A percentile compares a stretch with the other conserved stretches of the same genome.
phyloP scores from a whole-genome alignment of 805 yeast species.

The Saccharomycopsis sp. region DNA sequence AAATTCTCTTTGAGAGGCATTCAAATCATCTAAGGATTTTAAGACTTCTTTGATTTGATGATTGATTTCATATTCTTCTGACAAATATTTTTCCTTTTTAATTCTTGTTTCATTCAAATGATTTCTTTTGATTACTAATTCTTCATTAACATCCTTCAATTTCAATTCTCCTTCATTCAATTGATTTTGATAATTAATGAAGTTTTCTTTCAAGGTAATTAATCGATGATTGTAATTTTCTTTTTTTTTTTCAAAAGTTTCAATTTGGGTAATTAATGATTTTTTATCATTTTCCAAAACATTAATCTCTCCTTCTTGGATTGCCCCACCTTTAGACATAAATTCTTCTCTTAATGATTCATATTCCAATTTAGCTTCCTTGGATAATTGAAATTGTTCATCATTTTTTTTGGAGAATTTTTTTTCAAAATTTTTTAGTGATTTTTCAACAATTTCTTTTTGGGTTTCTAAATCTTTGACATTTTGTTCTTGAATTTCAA shows the following conservation, averaged over 20 bases:
- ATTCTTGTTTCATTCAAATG: conserved; percentile 33
- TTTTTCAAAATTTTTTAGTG: conserved; percentile 30
- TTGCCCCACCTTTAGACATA: conserved; percentile 44
- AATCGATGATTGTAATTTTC: conserved; percentile 27
- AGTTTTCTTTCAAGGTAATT: conserved; percentile 25
- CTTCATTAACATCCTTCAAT: conserved; percentile 22
- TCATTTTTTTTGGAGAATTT: conserved; percentile 24
- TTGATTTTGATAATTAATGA: conserved; percentile 30
- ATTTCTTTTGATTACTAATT: conserved; percentile 30
- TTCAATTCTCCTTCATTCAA: conserved; percentile 24
- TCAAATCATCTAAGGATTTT: conserved; percentile 55
- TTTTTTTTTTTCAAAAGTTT: conserved; percentile 27
- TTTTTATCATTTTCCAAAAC: conserved; percentile 34
- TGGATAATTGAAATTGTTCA: conserved; percentile 33
- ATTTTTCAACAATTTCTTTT: conserved; percentile 33
- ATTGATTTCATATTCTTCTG: conserved; percentile 51
- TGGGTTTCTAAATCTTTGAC: conserved; percentile 36
- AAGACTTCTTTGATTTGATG: conserved; percentile 51
- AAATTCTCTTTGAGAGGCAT: conserved; percentile 68
- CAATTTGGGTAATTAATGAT: conserved; percentile 30
- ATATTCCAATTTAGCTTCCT: conserved; percentile 47
- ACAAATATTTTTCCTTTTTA: conserved; percentile 28
- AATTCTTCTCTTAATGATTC: conserved; percentile 45
- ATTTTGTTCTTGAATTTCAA: conserved; percentile 36
- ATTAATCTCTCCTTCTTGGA: conserved; percentile 41